Percentiles rank a stretch among this genome's conserved stretches.
phyloP scores from a whole-genome alignment of 176 grass and related monocot species.

The Lolium multiflorum region DNA sequence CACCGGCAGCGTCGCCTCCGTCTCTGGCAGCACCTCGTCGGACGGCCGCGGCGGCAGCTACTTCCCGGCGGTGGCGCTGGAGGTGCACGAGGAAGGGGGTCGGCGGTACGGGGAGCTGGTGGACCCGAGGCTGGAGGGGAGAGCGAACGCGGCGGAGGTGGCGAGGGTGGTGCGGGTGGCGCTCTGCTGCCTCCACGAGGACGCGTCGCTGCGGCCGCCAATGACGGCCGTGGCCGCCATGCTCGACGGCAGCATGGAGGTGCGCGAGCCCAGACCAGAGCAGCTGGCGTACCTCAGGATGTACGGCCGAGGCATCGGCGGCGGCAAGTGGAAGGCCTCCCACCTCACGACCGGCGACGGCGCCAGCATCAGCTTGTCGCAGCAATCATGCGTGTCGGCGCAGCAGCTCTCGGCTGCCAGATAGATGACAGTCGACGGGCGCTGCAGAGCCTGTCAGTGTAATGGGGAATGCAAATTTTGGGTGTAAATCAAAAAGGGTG shows the following conservation, averaged over 20 bases:
- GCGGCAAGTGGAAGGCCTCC: slow-evolving; percentile 12
- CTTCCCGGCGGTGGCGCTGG: slow-evolving; percentile 51
- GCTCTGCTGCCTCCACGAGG: slow-evolving; percentile 90
- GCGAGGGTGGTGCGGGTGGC: slow-evolving; percentile 60
- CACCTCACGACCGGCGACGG: slow-evolving; percentile 19
- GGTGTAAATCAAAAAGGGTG: neutral
- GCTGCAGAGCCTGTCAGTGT: neutral
- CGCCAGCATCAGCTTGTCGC: slow-evolving; percentile 38
- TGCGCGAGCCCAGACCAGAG: slow-evolving; percentile 33
- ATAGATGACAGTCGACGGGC: slow-evolving; percentile 7
- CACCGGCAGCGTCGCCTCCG: neutral
- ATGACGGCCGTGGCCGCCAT: slow-evolving; percentile 68
- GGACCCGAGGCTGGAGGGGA: slow-evolving; percentile 62
- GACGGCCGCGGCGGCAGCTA: slow-evolving; percentile 28
- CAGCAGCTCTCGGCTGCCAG: slow-evolving; percentile 67
- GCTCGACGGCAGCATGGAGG: slow-evolving; percentile 68
- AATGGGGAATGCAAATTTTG: neutral
- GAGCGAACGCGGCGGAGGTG: slow-evolving; percentile 47
- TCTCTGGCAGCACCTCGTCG: neutral
- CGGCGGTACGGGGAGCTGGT: slow-evolving; percentile 54
- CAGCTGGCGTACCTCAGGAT: slow-evolving; percentile 55
- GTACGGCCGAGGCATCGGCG: slow-evolving; percentile 50
- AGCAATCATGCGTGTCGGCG: slow-evolving; percentile 62
- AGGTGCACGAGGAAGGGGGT: slow-evolving; percentile 52
- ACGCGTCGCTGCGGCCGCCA: slow-evolving; percentile 57